These are phyloP conservation scores for Reutealis trisperma DNA, from an alignment of 345 rosid species.

Conservation along the genomic window DNA sequence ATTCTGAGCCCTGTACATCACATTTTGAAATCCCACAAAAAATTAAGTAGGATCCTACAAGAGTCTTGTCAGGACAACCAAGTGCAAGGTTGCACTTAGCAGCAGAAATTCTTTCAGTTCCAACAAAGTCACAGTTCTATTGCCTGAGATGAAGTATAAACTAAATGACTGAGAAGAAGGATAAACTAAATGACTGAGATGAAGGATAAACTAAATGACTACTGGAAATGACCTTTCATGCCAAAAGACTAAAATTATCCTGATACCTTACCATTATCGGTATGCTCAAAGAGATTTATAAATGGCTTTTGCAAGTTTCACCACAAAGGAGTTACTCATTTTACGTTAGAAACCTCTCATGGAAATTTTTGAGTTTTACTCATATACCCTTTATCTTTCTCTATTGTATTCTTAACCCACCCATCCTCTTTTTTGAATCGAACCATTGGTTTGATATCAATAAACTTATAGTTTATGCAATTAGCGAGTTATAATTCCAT, in stretches of 20 bases:
- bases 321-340: not conserved
- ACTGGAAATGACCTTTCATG: not conserved
- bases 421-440: not conserved
- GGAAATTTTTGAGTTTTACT: too few relatives aligned
- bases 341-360: not conserved
- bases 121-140: not conserved
- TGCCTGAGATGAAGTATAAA: not conserved
- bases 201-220: too few relatives aligned
- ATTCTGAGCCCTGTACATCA: not conserved
- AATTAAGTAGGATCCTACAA: not conserved
- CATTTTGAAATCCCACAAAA: not conserved
- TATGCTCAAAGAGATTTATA: too few relatives aligned
- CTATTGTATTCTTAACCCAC: not conserved
- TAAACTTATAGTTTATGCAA: not conserved
- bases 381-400: not conserved
- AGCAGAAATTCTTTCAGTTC: not conserved
- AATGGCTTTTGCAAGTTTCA: too few relatives aligned
- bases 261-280: not conserved
- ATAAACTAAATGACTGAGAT: not conserved
- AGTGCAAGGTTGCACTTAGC: not conserved
- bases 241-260: not conserved
- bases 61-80: not conserved
- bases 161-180: not conserved
- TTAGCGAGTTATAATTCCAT: not conserved
- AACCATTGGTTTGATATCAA: not conserved